A percentile compares a stretch with the other conserved stretches of the same genome.
phyloP scores from a whole-genome alignment of 1,284 basidiomycete species.

The Pisolithus thermaeus region DNA sequence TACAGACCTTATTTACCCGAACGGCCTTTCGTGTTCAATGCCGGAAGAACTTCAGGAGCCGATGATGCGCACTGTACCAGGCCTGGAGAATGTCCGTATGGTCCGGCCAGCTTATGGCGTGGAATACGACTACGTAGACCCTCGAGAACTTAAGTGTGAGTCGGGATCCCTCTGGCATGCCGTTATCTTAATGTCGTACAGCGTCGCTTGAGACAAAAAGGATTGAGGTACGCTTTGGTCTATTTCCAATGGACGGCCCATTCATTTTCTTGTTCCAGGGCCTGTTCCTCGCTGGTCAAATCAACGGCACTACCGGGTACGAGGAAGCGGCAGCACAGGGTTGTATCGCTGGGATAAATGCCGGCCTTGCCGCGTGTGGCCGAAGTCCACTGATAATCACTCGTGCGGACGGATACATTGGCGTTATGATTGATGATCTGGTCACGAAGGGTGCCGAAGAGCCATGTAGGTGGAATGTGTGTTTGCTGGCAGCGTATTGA shows the following conservation, averaged over 20 bases:
- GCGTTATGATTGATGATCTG: constrained; percentile 89
- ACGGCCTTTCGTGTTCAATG: constrained; percentile 83
- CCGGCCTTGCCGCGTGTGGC: constrained; percentile 62
- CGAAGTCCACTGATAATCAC: constrained; percentile 60
- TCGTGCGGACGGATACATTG: constrained; percentile 78
- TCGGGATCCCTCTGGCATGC: constrained; percentile 5
- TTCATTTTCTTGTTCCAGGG: constrained; percentile 39
- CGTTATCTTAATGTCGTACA: constrained; percentile 23
- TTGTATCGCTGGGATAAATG: constrained; percentile 80
- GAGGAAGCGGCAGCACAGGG: constrained; percentile 91
- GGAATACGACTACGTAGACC: constrained; percentile 90
- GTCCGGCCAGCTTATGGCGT: constrained; percentile 85
- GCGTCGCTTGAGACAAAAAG: constrained; percentile 83
- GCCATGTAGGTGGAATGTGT: constrained; percentile 52
- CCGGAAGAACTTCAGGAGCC: constrained; percentile 77
- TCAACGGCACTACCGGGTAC: constrained; percentile 90
- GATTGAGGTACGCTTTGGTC: constrained; percentile 44
- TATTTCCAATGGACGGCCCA: not conserved
- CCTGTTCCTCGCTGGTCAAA: constrained; percentile 83
- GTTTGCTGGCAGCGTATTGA: not conserved
- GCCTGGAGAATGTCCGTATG: constrained; percentile 79
- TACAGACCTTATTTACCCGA: constrained; percentile 80
- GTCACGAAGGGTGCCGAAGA: constrained; percentile 85
- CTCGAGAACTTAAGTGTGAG: constrained; percentile 69
- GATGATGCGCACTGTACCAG: constrained; percentile 79